Conservation (phyloP, 2,329 filamentous ascomycete genomes). For the Fusarium concolor region DNA sequence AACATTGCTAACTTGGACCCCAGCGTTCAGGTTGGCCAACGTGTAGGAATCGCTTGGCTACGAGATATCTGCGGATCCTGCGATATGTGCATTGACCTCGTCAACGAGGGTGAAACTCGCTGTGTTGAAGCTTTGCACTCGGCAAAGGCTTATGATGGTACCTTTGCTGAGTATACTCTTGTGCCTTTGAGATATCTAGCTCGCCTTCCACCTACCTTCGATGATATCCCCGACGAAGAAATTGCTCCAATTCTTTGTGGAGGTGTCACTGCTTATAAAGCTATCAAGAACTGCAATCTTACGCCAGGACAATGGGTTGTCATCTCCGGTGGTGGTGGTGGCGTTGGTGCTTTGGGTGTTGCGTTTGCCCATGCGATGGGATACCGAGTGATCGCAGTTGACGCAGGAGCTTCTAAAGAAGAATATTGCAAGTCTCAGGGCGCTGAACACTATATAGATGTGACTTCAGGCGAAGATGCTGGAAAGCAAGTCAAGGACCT, state of each 20-base stretch:
- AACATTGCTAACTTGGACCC: constrained; percentile 44
- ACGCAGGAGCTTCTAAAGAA: constrained; percentile 50
- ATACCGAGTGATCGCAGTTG: constrained; percentile 54
- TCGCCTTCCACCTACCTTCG: constrained; percentile 32
- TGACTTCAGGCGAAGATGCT: constrained; percentile 27
- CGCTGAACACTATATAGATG: constrained; percentile 55
- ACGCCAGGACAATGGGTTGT: constrained; percentile 53
- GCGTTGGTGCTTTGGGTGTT: constrained; percentile 54
- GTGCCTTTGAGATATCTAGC: constrained; percentile 52
- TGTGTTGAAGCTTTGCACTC: constrained; percentile 51
- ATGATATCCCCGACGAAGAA: constrained; percentile 50
- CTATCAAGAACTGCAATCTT: constrained; percentile 50
- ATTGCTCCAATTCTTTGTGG: constrained; percentile 57
- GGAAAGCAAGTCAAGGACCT: constrained; percentile 21
- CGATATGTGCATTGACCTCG: constrained; percentile 47
- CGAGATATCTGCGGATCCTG: constrained; percentile 53
- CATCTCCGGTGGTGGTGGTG: constrained; percentile 54
- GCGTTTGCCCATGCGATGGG: constrained; percentile 57
- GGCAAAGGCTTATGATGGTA: constrained; percentile 51
- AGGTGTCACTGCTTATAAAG: constrained; percentile 58
- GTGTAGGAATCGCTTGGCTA: constrained; percentile 55
- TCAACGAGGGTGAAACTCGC: constrained; percentile 51
- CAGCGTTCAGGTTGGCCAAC: constrained; percentile 47
- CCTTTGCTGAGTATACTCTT: constrained; percentile 55
- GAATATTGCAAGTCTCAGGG: constrained; percentile 48